Conservation (phyloP, 108 stramenopile genomes). For the Cyclotella kingstonii region DNA sequence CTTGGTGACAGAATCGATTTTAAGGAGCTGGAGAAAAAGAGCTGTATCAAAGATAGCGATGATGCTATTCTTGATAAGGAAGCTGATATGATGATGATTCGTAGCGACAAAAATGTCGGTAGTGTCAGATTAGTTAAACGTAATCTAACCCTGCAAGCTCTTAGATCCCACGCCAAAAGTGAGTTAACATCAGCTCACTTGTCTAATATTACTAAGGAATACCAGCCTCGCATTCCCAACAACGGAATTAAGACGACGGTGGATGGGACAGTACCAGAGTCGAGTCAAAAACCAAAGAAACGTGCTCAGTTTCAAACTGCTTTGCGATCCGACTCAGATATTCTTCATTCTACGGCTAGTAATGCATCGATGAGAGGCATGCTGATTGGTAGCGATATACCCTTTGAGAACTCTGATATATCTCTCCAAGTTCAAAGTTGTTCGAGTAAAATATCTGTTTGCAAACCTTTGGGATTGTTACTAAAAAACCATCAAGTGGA, state of each 20-base stretch:
- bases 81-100: constrained; percentile 11
- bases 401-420: constrained; percentile 33
- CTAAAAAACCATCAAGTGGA: constrained; percentile 76
- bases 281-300: constrained; percentile 29
- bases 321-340: not conserved
- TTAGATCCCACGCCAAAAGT: constrained; percentile 13
- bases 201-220: constrained; percentile 15
- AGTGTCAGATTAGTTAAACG: constrained; percentile 19
- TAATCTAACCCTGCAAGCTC: constrained; percentile 8
- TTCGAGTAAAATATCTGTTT: constrained; percentile 37
- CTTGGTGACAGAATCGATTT: constrained; percentile 39
- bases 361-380: constrained; percentile 10
- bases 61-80: constrained; percentile 20
- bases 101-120: constrained; percentile 16
- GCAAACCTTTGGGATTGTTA: constrained; percentile 34
- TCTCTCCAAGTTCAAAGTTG: constrained; percentile 23
- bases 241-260: not conserved
- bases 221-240: constrained; percentile 21
- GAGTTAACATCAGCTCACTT: constrained; percentile 8
- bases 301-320: constrained; percentile 36
- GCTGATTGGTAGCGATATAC: constrained; percentile 12
- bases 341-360: constrained; percentile 4
- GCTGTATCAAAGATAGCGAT: constrained; percentile 29
- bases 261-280: not conserved
- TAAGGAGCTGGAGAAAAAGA: constrained; percentile 29